These are phyloP conservation scores for Saturnispora mendoncae DNA, from an alignment of 805 yeast genomes.

Conservation along the genomic window DNA sequence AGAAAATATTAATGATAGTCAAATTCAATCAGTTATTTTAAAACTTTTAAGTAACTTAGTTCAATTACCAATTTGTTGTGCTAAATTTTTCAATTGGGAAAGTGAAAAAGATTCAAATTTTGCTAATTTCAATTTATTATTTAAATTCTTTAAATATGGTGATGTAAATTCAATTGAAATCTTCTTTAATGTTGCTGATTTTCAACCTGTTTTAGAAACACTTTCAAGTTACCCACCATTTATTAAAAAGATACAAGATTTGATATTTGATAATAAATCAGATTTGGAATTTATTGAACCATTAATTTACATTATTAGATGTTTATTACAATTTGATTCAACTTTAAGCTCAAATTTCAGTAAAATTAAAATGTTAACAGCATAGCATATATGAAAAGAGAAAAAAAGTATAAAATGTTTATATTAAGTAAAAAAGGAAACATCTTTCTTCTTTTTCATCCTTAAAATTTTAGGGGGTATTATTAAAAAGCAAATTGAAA, in stretches of 20 bases:
- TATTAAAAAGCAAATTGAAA: too few relatives aligned
- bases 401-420: too few relatives aligned
- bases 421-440: too few relatives aligned
- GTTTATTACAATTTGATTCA: neutral
- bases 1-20: conserved; percentile 29
- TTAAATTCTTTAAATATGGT: conserved; percentile 31
- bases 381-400: too few relatives aligned
- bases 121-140: conserved; percentile 28
- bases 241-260: neutral
- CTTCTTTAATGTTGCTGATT: conserved; percentile 26
- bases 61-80: conserved; percentile 31
- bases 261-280: neutral
- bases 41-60: conserved; percentile 42
- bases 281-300: neutral
- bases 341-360: too few relatives aligned
- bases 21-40: conserved; percentile 38
- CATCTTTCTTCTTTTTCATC: too few relatives aligned
- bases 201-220: conserved; percentile 19
- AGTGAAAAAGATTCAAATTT: conserved; percentile 27
- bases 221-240: conserved; percentile 11
- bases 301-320: neutral
- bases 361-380: too few relatives aligned
- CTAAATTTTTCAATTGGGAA: conserved; percentile 50
- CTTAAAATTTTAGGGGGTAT: too few relatives aligned
- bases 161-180: conserved; percentile 32